Base-by-base conservation (phyloP, 2,329 filamentous ascomycete species). In the Epichloe uncinata region DNA sequence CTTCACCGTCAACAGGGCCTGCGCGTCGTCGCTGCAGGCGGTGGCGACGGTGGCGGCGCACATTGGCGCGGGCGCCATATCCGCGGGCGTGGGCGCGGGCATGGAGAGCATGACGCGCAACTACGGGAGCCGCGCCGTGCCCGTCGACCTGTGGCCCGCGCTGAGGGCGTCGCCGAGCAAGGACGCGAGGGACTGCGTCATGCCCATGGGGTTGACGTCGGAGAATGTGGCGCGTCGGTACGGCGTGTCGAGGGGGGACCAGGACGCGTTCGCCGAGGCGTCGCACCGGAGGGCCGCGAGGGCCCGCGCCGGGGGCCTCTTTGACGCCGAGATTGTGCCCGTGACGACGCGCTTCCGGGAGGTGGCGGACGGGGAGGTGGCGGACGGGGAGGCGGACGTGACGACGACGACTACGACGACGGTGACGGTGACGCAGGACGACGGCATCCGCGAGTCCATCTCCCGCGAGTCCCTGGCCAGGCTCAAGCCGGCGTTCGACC, bases 21-120 rank as follows among this genome's bases (percentile, higher is more conserved):
- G 90, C 67, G 81, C 82, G 15, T 87, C 81, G 6, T 84, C 84
- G 2, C 74, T 96, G 46, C 83, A 87, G 57, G 82, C 85, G 26
- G 84, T 96, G 47, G 84, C 87, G 1, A 70, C 74, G 13, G 73
- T 95, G 3, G 85, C 86, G 5, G 81, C 84, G 51, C 75, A 83
- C 54, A 93, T 96, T 58, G 77, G 80, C n/a, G 73, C 77, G 0
- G 88, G 85, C 1, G 77, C 79, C 57, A 84, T 91, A 47, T 77
- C 82, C 54, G 73, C 76, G 0, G 90, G 87, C 52, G 79, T 96
- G 53, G 90, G 82, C 9, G 90, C 86, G 2, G 90, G 90, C 33
- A 95, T 94, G 86, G 90, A 96, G 76, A 91, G 85, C 69, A 96
- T 96, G 90, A 95, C 87, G 55, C 72, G 84, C 56, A 95, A 95